Conservation (phyloP, 495 filamentous ascomycete genomes). For the Amorphotheca resinae region DNA sequence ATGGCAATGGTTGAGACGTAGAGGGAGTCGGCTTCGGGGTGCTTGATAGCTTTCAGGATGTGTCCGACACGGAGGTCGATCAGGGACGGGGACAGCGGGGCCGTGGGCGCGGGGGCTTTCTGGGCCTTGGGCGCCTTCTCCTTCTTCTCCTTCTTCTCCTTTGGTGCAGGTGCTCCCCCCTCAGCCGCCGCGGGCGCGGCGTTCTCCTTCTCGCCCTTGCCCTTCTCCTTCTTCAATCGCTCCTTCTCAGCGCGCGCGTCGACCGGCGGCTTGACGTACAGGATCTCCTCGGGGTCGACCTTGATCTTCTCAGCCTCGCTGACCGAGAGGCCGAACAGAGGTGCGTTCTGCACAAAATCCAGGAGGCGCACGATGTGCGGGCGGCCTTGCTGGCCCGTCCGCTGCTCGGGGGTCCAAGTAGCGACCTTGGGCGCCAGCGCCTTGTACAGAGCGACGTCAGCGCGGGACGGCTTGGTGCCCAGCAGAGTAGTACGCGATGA, state of each 20-base stretch:
- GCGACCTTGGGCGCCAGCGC: slow-evolving; percentile 65
- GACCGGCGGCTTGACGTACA: slow-evolving; percentile 67
- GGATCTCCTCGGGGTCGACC: slow-evolving; percentile 67
- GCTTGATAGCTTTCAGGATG: slow-evolving; percentile 85
- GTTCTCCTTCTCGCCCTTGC: slow-evolving; percentile 29
- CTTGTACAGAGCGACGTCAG: slow-evolving; percentile 78
- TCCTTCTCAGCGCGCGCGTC: slow-evolving; percentile 85
- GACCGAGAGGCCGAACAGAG: slow-evolving; percentile 60
- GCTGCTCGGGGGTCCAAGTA: slow-evolving; percentile 73
- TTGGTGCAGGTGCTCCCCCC: slow-evolving; percentile 18
- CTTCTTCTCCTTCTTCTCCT: slow-evolving; percentile 72
- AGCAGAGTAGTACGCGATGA: slow-evolving; percentile 80
- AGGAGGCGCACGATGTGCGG: slow-evolving; percentile 85
- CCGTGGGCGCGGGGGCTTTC: slow-evolving; percentile 52
- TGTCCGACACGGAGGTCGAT: slow-evolving; percentile 95
- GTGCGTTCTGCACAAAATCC: slow-evolving; percentile 89
- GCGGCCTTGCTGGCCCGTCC: slow-evolving; percentile 79
- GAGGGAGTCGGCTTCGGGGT: slow-evolving; percentile 92
- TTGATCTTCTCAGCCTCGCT: slow-evolving; percentile 63
- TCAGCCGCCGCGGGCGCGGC: slow-evolving; percentile 27
- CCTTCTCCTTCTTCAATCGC: slow-evolving; percentile 70
- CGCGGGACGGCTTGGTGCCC: slow-evolving; percentile 80
- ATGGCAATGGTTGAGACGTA: slow-evolving; percentile 95
- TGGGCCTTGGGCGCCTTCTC: slow-evolving; percentile 60
- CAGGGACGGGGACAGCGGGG: slow-evolving; percentile 64